phyloP scores from a whole-genome alignment of 257 asterid species.

The Fraxinus cuspidata region DNA sequence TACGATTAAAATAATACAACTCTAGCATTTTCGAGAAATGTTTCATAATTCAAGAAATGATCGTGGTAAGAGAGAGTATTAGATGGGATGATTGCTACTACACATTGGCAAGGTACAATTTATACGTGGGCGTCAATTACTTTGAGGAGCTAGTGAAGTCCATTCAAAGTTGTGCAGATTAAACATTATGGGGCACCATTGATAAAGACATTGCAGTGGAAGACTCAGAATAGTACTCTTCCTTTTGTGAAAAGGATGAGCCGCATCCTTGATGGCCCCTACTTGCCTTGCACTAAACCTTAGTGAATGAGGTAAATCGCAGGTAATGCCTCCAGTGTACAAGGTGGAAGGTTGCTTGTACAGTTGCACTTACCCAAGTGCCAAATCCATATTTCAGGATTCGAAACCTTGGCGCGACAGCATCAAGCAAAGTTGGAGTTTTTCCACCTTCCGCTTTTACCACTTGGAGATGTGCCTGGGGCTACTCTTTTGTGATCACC shows the following conservation, averaged over 20 bases:
- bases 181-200: constrained; percentile 8
- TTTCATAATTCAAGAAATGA: neutral
- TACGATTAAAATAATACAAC: too few relatives aligned
- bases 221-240: neutral
- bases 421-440: too few relatives aligned
- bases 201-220: constrained; percentile 29
- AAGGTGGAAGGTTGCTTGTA: too few relatives aligned
- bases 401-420: too few relatives aligned
- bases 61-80: neutral
- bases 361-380: too few relatives aligned
- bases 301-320: too few relatives aligned
- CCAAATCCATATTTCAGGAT: too few relatives aligned
- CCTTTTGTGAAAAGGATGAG: neutral
- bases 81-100: constrained; percentile 8
- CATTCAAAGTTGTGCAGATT: constrained; percentile 13
- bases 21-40: neutral
- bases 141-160: constrained; percentile 22
- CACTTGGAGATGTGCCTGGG: too few relatives aligned
- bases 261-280: too few relatives aligned
- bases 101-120: neutral
- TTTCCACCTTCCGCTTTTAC: too few relatives aligned
- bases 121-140: neutral
- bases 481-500: neutral
- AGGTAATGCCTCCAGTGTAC: too few relatives aligned
- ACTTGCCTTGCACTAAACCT: too few relatives aligned